Conservation (phyloP, 164 flowering plant genomes). For the Echeveria elegans region DNA sequence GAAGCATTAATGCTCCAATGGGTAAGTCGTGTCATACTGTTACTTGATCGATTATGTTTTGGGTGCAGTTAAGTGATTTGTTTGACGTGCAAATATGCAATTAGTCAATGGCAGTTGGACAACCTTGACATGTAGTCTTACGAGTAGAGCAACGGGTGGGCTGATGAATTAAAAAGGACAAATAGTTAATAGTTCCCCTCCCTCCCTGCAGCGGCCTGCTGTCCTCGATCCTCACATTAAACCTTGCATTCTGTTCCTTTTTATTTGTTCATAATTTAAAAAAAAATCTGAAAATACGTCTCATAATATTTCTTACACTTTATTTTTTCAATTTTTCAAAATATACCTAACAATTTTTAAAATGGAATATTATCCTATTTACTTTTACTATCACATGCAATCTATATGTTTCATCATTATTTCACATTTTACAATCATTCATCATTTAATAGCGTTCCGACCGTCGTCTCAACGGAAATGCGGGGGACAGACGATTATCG, state of each 20-base stretch:
- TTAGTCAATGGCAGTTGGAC: conserved; percentile 2
- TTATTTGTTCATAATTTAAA: neutral
- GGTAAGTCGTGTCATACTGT: neutral
- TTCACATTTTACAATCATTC: no score
- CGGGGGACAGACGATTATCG: no score
- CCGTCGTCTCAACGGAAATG: no score
- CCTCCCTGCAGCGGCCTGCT: neutral
- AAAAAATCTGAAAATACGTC: neutral
- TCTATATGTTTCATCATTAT: no score
- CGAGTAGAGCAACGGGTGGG: neutral
- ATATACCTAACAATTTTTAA: no score
- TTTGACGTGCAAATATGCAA: neutral
- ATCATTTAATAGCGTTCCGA: no score
- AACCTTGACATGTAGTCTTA: neutral
- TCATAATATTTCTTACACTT: no score
- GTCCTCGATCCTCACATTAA: neutral
- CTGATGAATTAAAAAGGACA: neutral
- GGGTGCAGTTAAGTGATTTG: neutral
- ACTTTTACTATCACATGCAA: no score
- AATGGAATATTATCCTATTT: no score
- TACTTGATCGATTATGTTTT: neutral
- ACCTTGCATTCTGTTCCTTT: conserved; percentile 2
- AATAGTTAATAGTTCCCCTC: neutral
- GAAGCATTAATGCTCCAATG: neutral
- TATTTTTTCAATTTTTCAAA: no score